Conservation (phyloP, 1,284 basidiomycete species). For the Macrocystidia cucumis region DNA sequence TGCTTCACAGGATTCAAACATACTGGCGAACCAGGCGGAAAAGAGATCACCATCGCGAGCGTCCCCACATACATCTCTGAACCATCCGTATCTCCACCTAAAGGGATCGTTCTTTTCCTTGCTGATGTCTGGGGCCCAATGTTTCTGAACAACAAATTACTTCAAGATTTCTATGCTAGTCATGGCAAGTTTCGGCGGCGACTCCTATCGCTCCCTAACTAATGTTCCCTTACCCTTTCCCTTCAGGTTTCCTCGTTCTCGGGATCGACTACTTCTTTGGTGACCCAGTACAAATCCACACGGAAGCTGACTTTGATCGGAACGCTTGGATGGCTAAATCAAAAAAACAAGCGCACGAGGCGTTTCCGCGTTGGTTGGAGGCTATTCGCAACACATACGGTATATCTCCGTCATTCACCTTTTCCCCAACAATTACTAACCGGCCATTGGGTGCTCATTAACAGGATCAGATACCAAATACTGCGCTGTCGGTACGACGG, state of each 20-base stretch:
- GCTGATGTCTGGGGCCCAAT: constrained; percentile 40
- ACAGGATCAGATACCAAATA: constrained; percentile 22
- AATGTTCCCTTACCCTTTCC: too few relatives aligned
- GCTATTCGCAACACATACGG: constrained; percentile 37
- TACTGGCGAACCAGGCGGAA: constrained; percentile 36
- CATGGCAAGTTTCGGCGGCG: too few relatives aligned
- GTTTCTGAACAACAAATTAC: constrained; percentile 39
- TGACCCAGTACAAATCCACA: constrained; percentile 32
- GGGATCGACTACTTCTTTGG: constrained; percentile 54
- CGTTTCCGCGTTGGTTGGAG: constrained; percentile 40
- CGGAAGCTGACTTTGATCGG: constrained; percentile 31
- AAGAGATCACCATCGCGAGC: constrained; percentile 32
- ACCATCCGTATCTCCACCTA: constrained; percentile 22
- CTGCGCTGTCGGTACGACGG: constrained; percentile 22
- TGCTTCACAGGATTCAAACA: constrained; percentile 43
- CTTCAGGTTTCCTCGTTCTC: constrained; percentile 41
- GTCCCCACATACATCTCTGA: constrained; percentile 44
- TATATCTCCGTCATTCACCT: constrained; percentile 7
- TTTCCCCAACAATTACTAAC: not conserved
- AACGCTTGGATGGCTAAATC: constrained; percentile 30
- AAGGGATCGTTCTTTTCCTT: constrained; percentile 40
- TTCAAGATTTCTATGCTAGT: constrained; percentile 45
- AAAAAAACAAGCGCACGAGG: constrained; percentile 23
- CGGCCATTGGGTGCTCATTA: not conserved
- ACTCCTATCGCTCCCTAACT: too few relatives aligned